A percentile compares a stretch with the other conserved stretches of the same genome.
These are phyloP conservation scores for Citrus sp. DNA, from an alignment of 345 rosid species.

Conservation along the genomic window DNA sequence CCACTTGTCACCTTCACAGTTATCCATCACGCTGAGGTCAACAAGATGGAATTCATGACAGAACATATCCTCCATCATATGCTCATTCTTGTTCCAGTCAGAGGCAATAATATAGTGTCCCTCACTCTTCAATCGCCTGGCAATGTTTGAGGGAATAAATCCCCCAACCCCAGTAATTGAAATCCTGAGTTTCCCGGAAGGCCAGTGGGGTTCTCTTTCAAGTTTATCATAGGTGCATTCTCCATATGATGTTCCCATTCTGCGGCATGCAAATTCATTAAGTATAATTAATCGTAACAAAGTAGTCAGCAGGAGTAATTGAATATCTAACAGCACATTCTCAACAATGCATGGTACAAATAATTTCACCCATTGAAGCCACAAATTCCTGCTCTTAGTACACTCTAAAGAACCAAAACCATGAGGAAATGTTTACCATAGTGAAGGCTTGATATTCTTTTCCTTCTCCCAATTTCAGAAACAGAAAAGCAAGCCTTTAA, in stretches of 20 bases:
- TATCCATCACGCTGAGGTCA: conserved; percentile 94
- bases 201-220: conserved; percentile 91
- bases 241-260: conserved; percentile 61
- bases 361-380: background rate
- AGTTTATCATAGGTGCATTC: conserved; percentile 74
- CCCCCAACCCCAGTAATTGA: conserved; percentile 89
- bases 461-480: background rate
- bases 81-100: conserved; percentile 99
- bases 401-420: background rate
- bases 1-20: conserved; percentile 70
- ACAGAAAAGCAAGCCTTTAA: background rate
- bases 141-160: conserved; percentile 92
- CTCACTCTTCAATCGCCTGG: conserved; percentile 84
- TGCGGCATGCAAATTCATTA: background rate
- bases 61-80: conserved; percentile 96
- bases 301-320: background rate
- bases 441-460: background rate
- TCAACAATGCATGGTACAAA: background rate
- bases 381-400: background rate
- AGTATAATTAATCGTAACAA: background rate
- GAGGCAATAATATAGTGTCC: conserved; percentile 88
- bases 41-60: conserved; percentile 91
- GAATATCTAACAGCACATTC: background rate
- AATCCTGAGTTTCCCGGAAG: conserved; percentile 66
- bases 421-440: background rate